Percentiles rank a stretch among this genome's conserved stretches.
phyloP scores from a whole-genome alignment of 495 filamentous ascomycete species.

The Penicillium waksmanii region DNA sequence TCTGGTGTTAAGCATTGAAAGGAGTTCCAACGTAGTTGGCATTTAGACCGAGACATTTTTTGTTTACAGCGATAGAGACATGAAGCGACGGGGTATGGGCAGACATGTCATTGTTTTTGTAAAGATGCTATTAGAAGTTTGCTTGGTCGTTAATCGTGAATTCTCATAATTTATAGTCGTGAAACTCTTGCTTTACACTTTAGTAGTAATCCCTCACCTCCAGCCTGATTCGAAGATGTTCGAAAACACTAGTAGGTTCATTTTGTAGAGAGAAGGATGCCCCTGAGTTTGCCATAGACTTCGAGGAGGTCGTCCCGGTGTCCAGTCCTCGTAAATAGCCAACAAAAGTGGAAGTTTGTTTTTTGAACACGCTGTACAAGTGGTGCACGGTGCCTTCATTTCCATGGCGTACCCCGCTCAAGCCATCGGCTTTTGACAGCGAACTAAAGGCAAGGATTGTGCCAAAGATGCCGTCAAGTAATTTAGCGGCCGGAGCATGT shows the following conservation, averaged over 20 bases:
- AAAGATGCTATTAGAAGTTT: background rate
- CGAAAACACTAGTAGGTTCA: constrained; percentile 49
- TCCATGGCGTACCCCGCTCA: constrained; percentile 38
- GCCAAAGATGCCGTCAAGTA: constrained; percentile 79
- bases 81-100: background rate
- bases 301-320: constrained; percentile 50
- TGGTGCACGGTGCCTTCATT: constrained; percentile 49
- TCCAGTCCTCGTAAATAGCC: constrained; percentile 45
- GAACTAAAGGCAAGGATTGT: constrained; percentile 71
- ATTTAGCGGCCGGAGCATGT: constrained; percentile 63
- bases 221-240: constrained; percentile 50
- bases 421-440: constrained; percentile 48
- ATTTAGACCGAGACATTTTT: background rate
- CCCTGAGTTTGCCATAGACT: constrained; percentile 33
- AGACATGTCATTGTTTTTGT: background rate
- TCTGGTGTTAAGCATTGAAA: background rate
- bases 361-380: constrained; percentile 65
- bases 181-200: background rate
- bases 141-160: constrained; percentile 17
- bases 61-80: background rate
- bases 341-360: constrained; percentile 68
- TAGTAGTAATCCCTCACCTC: constrained; percentile 56
- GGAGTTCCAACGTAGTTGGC: background rate
- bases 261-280: constrained; percentile 32
- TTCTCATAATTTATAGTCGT: background rate